These are phyloP conservation scores for Termitomyces bulborhizus DNA, from an alignment of 768 basidiomycete genomes.

Conservation along the genomic window DNA sequence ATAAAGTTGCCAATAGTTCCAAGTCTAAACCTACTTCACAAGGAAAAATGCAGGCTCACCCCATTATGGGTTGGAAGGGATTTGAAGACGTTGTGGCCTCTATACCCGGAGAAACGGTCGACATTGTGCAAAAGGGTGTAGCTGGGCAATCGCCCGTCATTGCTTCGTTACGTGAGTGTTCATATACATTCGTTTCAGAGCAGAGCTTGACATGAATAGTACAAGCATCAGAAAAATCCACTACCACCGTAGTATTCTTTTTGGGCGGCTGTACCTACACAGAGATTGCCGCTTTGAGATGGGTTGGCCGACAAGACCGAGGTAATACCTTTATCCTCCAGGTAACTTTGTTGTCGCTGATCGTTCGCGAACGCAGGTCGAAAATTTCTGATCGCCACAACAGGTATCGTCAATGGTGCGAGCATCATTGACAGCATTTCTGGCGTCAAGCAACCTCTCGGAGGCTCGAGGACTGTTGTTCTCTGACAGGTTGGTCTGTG, in stretches of 20 bases:
- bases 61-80: constrained; percentile 94
- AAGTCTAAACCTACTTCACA: constrained; percentile 25
- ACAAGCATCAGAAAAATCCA: constrained; percentile 50
- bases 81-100: constrained; percentile 85
- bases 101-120: constrained; percentile 84
- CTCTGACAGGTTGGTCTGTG: constrained; percentile 21
- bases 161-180: constrained; percentile 27
- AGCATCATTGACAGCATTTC: constrained; percentile 67
- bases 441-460: constrained; percentile 26
- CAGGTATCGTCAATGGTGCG: constrained; percentile 80
- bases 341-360: constrained; percentile 7
- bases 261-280: constrained; percentile 96
- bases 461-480: constrained; percentile 36
- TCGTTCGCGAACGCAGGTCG: constrained; percentile 47
- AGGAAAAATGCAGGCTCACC: constrained; percentile 75
- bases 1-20: constrained; percentile 28
- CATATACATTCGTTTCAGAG: not conserved
- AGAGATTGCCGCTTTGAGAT: constrained; percentile 91
- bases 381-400: constrained; percentile 85
- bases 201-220: constrained; percentile 22
- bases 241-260: constrained; percentile 93
- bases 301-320: constrained; percentile 82
- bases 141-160: constrained; percentile 21
- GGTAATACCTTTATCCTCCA: constrained; percentile 37
- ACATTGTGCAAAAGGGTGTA: constrained; percentile 51